phyloP scores from a whole-genome alignment of 2,329 filamentous ascomycete species.

The Cytospora chrysosperma region DNA sequence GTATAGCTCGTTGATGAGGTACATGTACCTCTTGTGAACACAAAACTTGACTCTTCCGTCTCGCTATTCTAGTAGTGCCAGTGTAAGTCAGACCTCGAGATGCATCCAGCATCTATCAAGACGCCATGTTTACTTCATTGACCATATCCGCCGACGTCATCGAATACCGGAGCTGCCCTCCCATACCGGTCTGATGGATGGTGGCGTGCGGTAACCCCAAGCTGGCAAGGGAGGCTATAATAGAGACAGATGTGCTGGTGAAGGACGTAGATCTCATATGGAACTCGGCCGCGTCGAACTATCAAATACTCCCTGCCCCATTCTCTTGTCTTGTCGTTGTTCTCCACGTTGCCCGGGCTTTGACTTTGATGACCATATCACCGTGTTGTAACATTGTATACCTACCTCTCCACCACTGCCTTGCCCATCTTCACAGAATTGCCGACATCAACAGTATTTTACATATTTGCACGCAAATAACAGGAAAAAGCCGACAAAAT shows the following conservation, averaged over 20 bases:
- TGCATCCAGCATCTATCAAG: neutral
- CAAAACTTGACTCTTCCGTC: too few species aligned
- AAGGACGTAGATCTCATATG: too few species aligned
- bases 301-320: slow-evolving; percentile 17
- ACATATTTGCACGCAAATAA: neutral
- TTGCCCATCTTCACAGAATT: neutral
- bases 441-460: neutral
- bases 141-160: slow-evolving; percentile 17
- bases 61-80: neutral
- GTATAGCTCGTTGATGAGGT: too few species aligned
- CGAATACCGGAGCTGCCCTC: slow-evolving; percentile 10
- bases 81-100: neutral
- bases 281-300: neutral
- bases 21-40: too few species aligned
- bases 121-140: neutral
- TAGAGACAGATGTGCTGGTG: too few species aligned
- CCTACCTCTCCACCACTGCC: too few species aligned
- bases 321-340: too few species aligned
- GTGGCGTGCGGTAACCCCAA: neutral
- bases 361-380: slow-evolving; percentile 15
- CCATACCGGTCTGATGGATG: neutral
- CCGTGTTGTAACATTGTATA: neutral
- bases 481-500: slow-evolving; percentile 21
- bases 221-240: too few species aligned
- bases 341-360: neutral